Base-by-base conservation (phyloP, 2,329 filamentous ascomycete genomes). In the Penicillium palitans region DNA sequence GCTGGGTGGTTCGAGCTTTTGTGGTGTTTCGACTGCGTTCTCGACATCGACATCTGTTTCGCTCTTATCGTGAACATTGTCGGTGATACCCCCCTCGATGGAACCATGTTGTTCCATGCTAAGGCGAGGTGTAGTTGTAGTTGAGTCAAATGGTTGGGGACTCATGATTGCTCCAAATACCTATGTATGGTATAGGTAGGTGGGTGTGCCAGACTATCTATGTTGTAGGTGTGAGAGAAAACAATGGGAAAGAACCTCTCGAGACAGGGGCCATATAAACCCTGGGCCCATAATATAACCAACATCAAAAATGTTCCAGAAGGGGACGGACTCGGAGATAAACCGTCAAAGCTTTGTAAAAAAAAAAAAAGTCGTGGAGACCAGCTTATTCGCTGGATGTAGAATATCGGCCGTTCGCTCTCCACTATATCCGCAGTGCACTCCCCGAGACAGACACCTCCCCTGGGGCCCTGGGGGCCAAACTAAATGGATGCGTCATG, bases 81-180 rank as follows among this genome's bases (percentile, higher is more conserved):
- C n/a, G 21, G 40, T 46, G 31, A 24, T 15, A 15, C 19, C 25
- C 5, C 45, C 39, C 29, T 58, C 60, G 12, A 25, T 44, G 27
- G 27, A 5, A 21, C 59, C 33, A 35, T 42, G 21, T 49, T 47
- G 48, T 24, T 67, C 64, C 59, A 61, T 66, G 12, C 64, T 67
- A 37, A 58, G 54, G 10, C 64, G 64, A 25, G 65, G 62, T 3
- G 65, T 67, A 2, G 59, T 63, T 13, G 56, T 27, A 17, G 19
- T 54, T 10, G 64, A 67, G 35, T 66, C 57, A 25, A 65, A 64
- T 29, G 31, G 57, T 25, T 53, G 52, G 19, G 52, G 6, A 31
- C 15, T 49, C 52, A 55, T 53, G 47, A 19, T 42, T 21, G 25
- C 15, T 21, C 9, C 1, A 25, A 47, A 25, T 48, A 35, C 46